Evolutionary conservation across 441 rosid genomes (phyloP), one percentile per base, ranked within the genome.

Genomic region (Kokia cookei): DNA sequence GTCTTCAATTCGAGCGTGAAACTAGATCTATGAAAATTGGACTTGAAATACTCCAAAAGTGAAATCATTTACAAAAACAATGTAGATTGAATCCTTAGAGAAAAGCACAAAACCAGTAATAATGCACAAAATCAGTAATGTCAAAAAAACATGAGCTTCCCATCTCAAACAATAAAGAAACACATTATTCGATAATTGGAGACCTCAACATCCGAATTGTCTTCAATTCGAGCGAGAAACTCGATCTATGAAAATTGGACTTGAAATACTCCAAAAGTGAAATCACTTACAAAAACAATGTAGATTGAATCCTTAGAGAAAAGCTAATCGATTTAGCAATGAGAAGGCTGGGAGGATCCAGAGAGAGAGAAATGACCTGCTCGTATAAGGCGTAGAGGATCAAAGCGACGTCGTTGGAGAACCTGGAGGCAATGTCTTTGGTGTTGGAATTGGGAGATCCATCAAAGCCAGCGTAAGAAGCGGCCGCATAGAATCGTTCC

Each of bases 401-500:
- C 77, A 96, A 82, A 73, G 98, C 97, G 66, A 90, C 78, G 81
- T 94, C 99, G 76, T 77, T 91, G 17, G 91, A 78, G 86, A 88
- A 96, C 89, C 88, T 92, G 69, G 96, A 87, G 82, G 87, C 83
- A 81, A 96, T 82, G 54, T 65, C 75, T 73, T 76, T 79, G 76
- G 76, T 59, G 80, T 91, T 71, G 51, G 94, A 78, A 80, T 79
- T 76, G 14, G 85, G 84, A 84, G 98, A 94, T 92, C 98, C 98
- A 45, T 90, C 96, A 79, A 96, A 85, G 68, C 99, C 99, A 75
- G 88, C 95, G 79, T 79, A 96, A 11, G 97, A 67, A 14, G 98
- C 93, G 15, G 99, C 99, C 9, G 97, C 94, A 71, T 87, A 94
- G 88, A 96, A 96, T 51, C 99, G 89, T 79, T 91, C 97, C 29